Conservation (phyloP, 1,284 basidiomycete species). For the Boletus mariae region DNA sequence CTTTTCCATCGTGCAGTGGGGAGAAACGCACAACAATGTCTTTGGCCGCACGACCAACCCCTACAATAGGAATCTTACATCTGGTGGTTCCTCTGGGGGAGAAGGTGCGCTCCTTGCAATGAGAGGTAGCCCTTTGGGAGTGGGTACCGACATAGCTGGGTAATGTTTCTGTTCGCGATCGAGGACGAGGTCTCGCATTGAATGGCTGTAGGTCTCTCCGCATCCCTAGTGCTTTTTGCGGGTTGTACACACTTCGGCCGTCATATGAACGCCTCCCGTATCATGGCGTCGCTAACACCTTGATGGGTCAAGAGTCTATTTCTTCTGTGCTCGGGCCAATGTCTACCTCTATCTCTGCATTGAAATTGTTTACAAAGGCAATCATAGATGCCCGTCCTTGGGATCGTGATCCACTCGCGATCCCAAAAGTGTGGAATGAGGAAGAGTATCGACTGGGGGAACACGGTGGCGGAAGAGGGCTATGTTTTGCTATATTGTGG, state of each 20-base stretch:
- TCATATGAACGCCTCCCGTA: constrained; percentile 74
- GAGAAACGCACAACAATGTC: constrained; percentile 59
- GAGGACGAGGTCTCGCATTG: background rate
- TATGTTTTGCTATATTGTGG: constrained; percentile 65
- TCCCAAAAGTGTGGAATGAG: constrained; percentile 66
- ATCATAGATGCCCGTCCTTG: constrained; percentile 60
- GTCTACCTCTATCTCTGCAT: constrained; percentile 50
- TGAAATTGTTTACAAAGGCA: constrained; percentile 64
- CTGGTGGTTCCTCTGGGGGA: constrained; percentile 64
- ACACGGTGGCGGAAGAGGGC: constrained; percentile 52
- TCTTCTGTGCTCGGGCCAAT: constrained; percentile 75
- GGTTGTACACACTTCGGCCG: constrained; percentile 70
- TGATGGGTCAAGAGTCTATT: constrained; percentile 72
- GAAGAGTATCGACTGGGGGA: constrained; percentile 54
- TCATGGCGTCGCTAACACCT: constrained; percentile 56
- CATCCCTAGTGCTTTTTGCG: constrained; percentile 66
- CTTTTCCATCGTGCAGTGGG: constrained; percentile 41
- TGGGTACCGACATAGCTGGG: constrained; percentile 72
- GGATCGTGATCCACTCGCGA: constrained; percentile 61
- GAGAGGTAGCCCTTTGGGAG: constrained; percentile 59
- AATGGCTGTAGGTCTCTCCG: constrained; percentile 52
- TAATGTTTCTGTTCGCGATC: constrained; percentile 17
- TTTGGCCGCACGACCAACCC: constrained; percentile 74
- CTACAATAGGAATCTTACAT: constrained; percentile 49
- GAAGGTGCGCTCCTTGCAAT: constrained; percentile 63